phyloP scores from a whole-genome alignment of 306 rosid genomes.

The Citrullus colocynthis region DNA sequence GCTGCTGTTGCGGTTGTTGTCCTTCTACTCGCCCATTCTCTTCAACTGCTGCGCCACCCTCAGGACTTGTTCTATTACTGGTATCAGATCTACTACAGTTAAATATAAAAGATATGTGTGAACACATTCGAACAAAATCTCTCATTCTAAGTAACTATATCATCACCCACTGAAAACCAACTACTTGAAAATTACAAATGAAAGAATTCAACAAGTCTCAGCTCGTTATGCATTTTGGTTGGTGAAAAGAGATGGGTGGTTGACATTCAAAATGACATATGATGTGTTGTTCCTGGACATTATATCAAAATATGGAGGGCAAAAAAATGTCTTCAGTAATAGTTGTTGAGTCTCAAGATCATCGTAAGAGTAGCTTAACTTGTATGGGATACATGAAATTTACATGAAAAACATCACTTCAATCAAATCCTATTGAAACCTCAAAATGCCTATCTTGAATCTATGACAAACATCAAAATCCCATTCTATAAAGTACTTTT shows the following conservation, averaged over 20 bases:
- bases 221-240: background rate
- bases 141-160: background rate
- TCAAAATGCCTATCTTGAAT: background rate
- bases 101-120: constrained; percentile 3
- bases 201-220: background rate
- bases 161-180: background rate
- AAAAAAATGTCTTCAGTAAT: background rate
- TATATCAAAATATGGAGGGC: background rate
- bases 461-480: background rate
- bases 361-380: background rate
- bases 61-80: constrained; percentile 43
- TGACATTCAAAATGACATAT: background rate
- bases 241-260: background rate
- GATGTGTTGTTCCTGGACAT: background rate
- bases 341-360: background rate
- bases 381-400: background rate
- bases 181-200: background rate
- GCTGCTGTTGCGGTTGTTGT: constrained; percentile 54
- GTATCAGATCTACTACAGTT: constrained; percentile 13
- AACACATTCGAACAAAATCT: background rate
- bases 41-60: constrained; percentile 39
- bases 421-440: background rate
- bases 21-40: constrained; percentile 65
- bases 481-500: background rate
- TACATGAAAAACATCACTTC: background rate